These are phyloP conservation scores for Protomyces inundatus DNA, from an alignment of 1,139 yeast species.

Conservation along the genomic window DNA sequence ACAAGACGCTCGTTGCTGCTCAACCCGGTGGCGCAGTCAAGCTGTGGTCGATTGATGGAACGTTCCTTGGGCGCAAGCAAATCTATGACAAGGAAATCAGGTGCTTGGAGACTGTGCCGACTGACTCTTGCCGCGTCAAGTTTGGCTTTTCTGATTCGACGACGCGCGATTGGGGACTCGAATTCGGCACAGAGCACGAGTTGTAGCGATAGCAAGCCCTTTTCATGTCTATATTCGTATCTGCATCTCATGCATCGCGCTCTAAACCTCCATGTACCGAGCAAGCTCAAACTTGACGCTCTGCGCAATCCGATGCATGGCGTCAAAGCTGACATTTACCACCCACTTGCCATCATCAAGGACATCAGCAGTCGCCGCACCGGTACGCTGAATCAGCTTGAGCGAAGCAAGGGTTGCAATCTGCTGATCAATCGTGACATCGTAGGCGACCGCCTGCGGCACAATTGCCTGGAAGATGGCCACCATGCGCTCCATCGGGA, in stretches of 20 bases:
- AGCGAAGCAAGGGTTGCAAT: constrained; percentile 56
- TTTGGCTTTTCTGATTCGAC: too few relatives aligned
- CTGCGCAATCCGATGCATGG: constrained; percentile 48
- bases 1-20: constrained; percentile 12
- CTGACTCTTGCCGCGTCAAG: too few relatives aligned
- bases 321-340: constrained; percentile 54
- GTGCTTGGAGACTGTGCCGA: constrained; percentile 48
- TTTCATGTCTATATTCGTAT: too few relatives aligned
- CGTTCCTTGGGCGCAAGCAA: constrained; percentile 34
- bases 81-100: constrained; percentile 43
- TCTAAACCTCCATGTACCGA: constrained; percentile 43
- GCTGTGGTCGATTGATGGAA: constrained; percentile 10
- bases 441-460: constrained; percentile 41
- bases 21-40: background rate
- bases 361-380: constrained; percentile 49
- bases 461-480: constrained; percentile 59
- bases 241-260: constrained; percentile 35
- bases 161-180: too few relatives aligned
- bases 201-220: too few relatives aligned
- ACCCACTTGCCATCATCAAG: constrained; percentile 62
- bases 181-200: too few relatives aligned
- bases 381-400: constrained; percentile 45
- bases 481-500: constrained; percentile 62
- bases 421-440: constrained; percentile 52
- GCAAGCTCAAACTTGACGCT: constrained; percentile 54